These are phyloP conservation scores for Hypoxylon sp. DNA, from an alignment of 2,329 filamentous ascomycete species.

Conservation along the genomic window DNA sequence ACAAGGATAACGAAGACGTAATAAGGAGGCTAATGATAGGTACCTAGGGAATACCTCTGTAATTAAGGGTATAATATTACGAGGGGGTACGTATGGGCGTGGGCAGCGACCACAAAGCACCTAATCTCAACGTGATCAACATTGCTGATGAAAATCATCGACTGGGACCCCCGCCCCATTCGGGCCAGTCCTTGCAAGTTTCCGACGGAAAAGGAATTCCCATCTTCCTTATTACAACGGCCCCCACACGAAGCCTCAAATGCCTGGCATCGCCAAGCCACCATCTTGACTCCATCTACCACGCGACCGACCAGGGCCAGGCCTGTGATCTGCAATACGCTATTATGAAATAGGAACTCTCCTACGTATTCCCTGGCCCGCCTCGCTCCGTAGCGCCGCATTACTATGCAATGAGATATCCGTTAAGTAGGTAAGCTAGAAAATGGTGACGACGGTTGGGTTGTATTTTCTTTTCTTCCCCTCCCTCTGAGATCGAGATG, in stretches of 20 bases:
- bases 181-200: constrained; percentile 39
- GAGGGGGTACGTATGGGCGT: constrained; percentile 6
- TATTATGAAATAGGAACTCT: constrained; percentile 38
- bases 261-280: constrained; percentile 41
- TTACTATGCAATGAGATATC: constrained; percentile 40
- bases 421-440: constrained; percentile 28
- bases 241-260: constrained; percentile 41
- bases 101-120: constrained; percentile 6
- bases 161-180: constrained; percentile 28
- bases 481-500: constrained; percentile 25
- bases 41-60: constrained; percentile 21
- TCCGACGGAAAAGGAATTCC: constrained; percentile 40
- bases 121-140: constrained; percentile 40
- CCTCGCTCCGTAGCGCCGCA: constrained; percentile 35
- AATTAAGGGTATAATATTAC: constrained; percentile 31
- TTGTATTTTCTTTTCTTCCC: constrained; percentile 30
- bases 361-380: constrained; percentile 38
- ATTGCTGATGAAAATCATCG: constrained; percentile 42
- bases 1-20: constrained; percentile 25
- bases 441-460: constrained; percentile 30
- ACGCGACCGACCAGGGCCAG: constrained; percentile 44
- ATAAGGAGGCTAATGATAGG: constrained; percentile 22
- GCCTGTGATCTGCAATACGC: constrained; percentile 40
- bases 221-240: constrained; percentile 40
- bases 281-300: constrained; percentile 41